Evolutionary conservation across 2,329 filamentous ascomycete genomes (phyloP).

Genomic region (Fusarium sp.): DNA sequence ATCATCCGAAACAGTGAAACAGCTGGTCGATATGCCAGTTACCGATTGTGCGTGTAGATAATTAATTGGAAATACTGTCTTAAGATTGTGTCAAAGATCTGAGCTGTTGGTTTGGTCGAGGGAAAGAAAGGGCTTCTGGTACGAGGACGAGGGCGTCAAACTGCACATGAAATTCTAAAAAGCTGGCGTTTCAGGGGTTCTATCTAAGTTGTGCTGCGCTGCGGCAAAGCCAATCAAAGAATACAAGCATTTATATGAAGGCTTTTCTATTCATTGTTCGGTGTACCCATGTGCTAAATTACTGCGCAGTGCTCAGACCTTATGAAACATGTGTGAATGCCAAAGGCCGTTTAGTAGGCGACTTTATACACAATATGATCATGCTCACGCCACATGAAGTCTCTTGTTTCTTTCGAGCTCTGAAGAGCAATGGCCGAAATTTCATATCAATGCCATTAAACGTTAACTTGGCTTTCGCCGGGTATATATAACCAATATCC

Average conservation of each 20-base stretch:
- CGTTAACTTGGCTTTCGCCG: conserved; percentile 47
- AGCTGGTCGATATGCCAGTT: conserved; percentile 95
- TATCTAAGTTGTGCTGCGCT: conserved; percentile 46
- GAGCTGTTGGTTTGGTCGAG: conserved; percentile 26
- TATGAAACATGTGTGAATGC: background rate
- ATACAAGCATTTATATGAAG: conserved; percentile 20
- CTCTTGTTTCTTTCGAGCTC: background rate
- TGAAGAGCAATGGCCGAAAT: background rate
- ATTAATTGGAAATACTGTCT: background rate
- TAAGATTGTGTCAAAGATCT: conserved; percentile 1
- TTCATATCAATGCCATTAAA: conserved; percentile 39
- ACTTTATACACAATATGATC: background rate
- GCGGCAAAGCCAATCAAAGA: conserved; percentile 44
- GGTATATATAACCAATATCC: conserved; percentile 47
- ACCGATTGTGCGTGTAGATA: conserved; percentile 74
- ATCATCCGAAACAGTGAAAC: conserved; percentile 97
- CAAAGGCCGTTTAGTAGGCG: background rate
- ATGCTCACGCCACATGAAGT: background rate
- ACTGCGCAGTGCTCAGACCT: background rate
- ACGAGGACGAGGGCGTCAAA: conserved; percentile 47
- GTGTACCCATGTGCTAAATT: background rate
- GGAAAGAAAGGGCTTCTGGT: conserved; percentile 30
- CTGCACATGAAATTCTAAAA: conserved; percentile 48
- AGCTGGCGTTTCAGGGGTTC: conserved; percentile 49
- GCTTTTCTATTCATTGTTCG: background rate